phyloP scores from a whole-genome alignment of 148 eudicot genomes.

The Limonium bicolor region DNA sequence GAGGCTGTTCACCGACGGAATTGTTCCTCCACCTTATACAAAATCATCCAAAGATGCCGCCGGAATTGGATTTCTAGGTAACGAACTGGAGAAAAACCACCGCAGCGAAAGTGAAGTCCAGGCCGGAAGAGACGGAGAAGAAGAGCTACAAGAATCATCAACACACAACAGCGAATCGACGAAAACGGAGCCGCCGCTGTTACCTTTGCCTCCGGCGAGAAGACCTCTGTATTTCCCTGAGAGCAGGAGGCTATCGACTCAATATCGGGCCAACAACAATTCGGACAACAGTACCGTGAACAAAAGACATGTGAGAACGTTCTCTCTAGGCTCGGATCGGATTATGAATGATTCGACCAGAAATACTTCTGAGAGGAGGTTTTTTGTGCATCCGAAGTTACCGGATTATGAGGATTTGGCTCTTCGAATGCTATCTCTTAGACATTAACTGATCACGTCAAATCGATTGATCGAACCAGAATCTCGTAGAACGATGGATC shows the following conservation, averaged over 20 bases:
- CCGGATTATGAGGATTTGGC: conserved; percentile 1
- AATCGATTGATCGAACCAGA: no score
- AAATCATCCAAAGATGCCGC: no score
- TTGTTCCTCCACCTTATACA: conserved; percentile 38
- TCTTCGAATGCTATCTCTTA: not conserved
- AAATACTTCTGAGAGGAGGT: no score
- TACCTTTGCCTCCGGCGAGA: no score
- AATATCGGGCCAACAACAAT: not conserved
- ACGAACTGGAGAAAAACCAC: not conserved
- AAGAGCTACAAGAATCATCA: not conserved
- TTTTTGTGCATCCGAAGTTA: conserved; percentile 3
- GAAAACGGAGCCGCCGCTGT: not conserved
- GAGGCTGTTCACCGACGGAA: conserved; percentile 13
- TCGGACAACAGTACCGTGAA: not conserved
- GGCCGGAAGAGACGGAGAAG: not conserved
- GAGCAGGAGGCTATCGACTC: not conserved
- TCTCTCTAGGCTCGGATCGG: not conserved
- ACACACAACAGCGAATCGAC: not conserved
- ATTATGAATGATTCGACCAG: no score
- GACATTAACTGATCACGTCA: no score
- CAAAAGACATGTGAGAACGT: not conserved
- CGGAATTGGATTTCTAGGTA: no score
- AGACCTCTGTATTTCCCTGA: no score
- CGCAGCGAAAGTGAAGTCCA: not conserved
- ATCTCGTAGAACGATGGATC: no score